phyloP scores from a whole-genome alignment of 768 basidiomycete species.

The Mycena galopus region DNA sequence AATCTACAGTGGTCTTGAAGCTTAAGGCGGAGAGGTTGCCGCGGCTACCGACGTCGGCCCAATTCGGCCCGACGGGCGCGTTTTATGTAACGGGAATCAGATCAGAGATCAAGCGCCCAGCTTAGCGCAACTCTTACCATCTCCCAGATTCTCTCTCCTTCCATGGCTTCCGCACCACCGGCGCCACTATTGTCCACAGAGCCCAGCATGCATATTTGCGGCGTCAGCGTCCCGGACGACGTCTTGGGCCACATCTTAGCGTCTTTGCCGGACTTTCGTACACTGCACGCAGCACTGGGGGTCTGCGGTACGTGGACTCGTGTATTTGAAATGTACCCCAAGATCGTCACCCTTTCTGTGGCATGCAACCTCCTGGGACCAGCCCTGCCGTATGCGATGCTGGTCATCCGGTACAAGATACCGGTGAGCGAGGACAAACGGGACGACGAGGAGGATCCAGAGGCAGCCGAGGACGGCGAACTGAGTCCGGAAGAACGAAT shows the following conservation, averaged over 20 bases:
- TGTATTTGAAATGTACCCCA: slow-evolving; percentile 14
- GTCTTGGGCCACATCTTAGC: slow-evolving; percentile 14
- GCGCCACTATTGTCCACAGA: slow-evolving; percentile 6
- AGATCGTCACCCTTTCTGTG: slow-evolving; percentile 3
- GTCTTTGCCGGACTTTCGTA: slow-evolving; percentile 22
- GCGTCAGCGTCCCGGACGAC: background rate
- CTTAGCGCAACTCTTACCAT: too few relatives aligned
- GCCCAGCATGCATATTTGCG: slow-evolving; percentile 5
- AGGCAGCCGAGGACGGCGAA: slow-evolving; percentile 11
- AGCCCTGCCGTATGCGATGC: slow-evolving; percentile 28
- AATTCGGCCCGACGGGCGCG: too few relatives aligned
- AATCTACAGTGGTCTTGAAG: too few relatives aligned
- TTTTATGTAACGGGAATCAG: too few relatives aligned
- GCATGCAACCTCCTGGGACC: slow-evolving; percentile 26
- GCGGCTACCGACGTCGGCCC: too few relatives aligned
- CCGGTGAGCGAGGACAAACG: slow-evolving; percentile 5
- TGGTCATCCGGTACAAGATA: slow-evolving; percentile 25
- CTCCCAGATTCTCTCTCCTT: too few relatives aligned
- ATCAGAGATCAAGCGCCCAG: too few relatives aligned
- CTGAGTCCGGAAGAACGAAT: slow-evolving; percentile 18
- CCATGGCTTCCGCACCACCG: slow-evolving; percentile 25
- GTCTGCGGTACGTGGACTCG: slow-evolving; percentile 27
- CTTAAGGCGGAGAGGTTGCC: too few relatives aligned
- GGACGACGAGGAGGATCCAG: slow-evolving; percentile 20
- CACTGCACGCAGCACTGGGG: slow-evolving; percentile 15